phyloP scores from a whole-genome alignment of 148 eudicot species.

The Fagopyrum tataricum region DNA sequence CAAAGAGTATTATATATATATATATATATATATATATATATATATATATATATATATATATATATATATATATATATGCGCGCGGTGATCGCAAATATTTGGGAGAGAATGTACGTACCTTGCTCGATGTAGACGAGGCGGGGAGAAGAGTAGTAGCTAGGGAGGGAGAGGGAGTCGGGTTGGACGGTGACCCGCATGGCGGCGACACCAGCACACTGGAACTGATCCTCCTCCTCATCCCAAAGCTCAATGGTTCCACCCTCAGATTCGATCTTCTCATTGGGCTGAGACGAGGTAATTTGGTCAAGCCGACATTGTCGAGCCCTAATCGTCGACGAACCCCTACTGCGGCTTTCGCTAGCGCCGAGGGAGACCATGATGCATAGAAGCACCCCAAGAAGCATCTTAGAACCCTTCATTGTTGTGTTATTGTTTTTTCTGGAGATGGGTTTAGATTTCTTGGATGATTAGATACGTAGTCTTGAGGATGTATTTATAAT shows the following conservation, averaged over 20 bases:
- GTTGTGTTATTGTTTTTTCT: neutral
- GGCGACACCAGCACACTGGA: constrained; percentile 55
- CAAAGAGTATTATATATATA: no score
- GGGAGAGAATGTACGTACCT: no score
- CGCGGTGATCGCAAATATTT: no score
- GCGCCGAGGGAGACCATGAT: constrained; percentile 5
- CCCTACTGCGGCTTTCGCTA: neutral
- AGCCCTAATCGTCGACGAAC: constrained; percentile 21
- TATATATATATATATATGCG: no score
- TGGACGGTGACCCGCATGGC: constrained; percentile 37
- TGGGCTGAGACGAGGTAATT: constrained; percentile 37
- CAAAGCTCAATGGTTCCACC: constrained; percentile 56
- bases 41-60: no score
- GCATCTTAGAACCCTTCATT: constrained; percentile 6
- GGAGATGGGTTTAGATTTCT: neutral
- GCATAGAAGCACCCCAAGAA: neutral
- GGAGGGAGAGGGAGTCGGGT: constrained; percentile 42
- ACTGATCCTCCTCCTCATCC: constrained; percentile 54
- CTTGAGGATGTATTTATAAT: neutral
- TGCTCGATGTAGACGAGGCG: constrained; percentile 48
- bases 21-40: no score
- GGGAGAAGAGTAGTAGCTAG: constrained; percentile 53
- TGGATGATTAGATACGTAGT: neutral
- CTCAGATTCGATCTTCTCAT: constrained; percentile 36
- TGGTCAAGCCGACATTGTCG: constrained; percentile 49